Evolutionary conservation across 2,329 filamentous ascomycete genomes (phyloP).

Genomic region (Aspergillus sergii): DNA sequence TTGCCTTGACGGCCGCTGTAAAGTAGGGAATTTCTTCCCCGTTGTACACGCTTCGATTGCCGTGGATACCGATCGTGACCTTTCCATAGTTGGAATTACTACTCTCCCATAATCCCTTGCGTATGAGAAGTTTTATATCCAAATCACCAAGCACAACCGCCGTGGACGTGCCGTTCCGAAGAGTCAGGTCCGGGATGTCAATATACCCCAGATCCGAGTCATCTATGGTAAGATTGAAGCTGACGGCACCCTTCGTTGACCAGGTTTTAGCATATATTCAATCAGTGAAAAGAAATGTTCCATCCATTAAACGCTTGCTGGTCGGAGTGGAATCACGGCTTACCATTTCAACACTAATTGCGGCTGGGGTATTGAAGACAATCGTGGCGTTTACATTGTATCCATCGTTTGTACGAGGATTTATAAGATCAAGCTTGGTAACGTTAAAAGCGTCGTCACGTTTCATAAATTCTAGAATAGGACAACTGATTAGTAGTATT

Average conservation of each 20-base stretch:
- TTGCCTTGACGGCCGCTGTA: constrained; percentile 25
- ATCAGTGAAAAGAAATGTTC: too few species aligned
- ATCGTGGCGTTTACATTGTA: constrained; percentile 32
- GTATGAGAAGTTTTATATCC: constrained; percentile 22
- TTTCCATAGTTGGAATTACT: constrained; percentile 17
- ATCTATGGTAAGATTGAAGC: constrained; percentile 28
- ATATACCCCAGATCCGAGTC: constrained; percentile 24
- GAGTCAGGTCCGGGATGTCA: constrained; percentile 25
- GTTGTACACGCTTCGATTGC: constrained; percentile 28
- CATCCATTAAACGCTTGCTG: too few species aligned
- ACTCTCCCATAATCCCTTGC: constrained; percentile 20
- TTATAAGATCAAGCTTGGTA: constrained; percentile 22
- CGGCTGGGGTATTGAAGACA: constrained; percentile 23
- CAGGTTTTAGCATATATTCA: not conserved
- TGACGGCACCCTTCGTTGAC: constrained; percentile 23
- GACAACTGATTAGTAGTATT: not conserved
- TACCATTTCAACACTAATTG: constrained; percentile 28
- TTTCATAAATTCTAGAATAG: constrained; percentile 25
- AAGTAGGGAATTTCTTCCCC: constrained; percentile 30
- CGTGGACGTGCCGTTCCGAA: constrained; percentile 16
- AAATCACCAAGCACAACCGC: constrained; percentile 21
- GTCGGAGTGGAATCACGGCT: too few species aligned
- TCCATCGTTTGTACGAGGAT: constrained; percentile 18
- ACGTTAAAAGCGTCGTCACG: constrained; percentile 24
- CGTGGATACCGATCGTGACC: constrained; percentile 27